phyloP scores from a whole-genome alignment of 768 basidiomycete species.

The Daedaleopsis nitida region DNA sequence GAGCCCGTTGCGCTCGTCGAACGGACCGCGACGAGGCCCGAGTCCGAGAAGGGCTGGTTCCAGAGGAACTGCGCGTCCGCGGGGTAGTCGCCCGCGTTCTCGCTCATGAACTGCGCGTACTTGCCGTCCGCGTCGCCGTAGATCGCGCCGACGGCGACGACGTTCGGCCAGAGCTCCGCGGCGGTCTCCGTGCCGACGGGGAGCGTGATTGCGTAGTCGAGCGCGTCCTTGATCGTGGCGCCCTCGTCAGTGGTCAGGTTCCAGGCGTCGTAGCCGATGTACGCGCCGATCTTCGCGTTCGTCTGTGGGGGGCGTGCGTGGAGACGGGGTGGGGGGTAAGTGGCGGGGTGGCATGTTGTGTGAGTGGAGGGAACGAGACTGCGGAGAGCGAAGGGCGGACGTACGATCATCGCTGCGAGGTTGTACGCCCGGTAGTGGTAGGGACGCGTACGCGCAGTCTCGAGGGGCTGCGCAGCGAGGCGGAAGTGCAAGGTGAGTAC shows the following conservation, averaged over 20 bases:
- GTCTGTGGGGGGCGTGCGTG: conserved; percentile 45
- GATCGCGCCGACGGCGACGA: conserved; percentile 55
- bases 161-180: conserved; percentile 53
- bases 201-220: conserved; percentile 58
- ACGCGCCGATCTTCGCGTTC: conserved; percentile 54
- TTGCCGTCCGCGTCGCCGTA: conserved; percentile 67
- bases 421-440: conserved; percentile 73
- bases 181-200: conserved; percentile 38
- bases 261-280: conserved; percentile 50
- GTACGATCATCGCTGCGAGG: conserved; percentile 65
- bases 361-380: neutral
- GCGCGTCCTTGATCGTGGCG: conserved; percentile 58
- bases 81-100: conserved; percentile 40
- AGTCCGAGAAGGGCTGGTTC: conserved; percentile 53
- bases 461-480: conserved; percentile 60
- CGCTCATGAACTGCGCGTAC: conserved; percentile 51
- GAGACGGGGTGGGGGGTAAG: neutral
- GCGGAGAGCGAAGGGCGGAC: conserved; percentile 16
- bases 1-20: neutral
- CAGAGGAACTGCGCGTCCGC: conserved; percentile 52
- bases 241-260: conserved; percentile 49
- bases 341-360: neutral
- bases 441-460: conserved; percentile 60
- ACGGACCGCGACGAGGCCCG: conserved; percentile 20
- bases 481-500: neutral